Base-by-base conservation (phyloP, 1,139 yeast genomes). In the Pichia sp. region DNA sequence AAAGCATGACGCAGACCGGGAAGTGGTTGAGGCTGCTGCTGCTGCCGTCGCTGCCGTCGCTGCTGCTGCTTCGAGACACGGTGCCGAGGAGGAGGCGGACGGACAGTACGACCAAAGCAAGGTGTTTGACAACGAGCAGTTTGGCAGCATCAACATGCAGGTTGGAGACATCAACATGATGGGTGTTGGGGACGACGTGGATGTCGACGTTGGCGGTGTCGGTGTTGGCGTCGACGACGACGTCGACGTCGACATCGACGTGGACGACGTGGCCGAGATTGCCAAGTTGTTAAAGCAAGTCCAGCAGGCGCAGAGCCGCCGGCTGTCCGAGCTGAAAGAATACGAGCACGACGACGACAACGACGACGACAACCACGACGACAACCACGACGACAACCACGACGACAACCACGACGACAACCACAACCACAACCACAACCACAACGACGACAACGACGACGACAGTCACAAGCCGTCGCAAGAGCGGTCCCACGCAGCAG, bases 201-300 rank as follows among this genome's bases (percentile, higher is more conserved):
- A 32, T 8, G 30, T 36, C 34, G 47, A 41, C 7, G 57, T 47
- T 31, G 56, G 16, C 6, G 47, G 26, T 23, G 26, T 47, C 8
- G 55, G 30, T 4, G 55, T 52, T 7, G 56, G 49, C 30, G 59
- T 50, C 23, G 57, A 51, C n/a, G 53, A 56, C 45, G 61, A 45
- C 42, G 55, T 51, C 48, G 53, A 49, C 15, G 54, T 52, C 6
- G 56, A 53, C 15, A 40, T 47, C n/a, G 53, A 55, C 15, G 54
- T 46, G 32, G 61, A 49, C 41, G 61, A 49, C 50, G 58, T 56
- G 19, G 62, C 59, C 5, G 61, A 57, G 41, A 59, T 59, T 10
- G 61, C 62, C 23, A 55, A 54, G 26, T 47, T 59, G 19, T 50
- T 59, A 8, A 53, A 54, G 23, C 61, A 59, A 30, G 61, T 56